phyloP scores from a whole-genome alignment of 257 asterid genomes.

The Schizonepeta tenuifolia region DNA sequence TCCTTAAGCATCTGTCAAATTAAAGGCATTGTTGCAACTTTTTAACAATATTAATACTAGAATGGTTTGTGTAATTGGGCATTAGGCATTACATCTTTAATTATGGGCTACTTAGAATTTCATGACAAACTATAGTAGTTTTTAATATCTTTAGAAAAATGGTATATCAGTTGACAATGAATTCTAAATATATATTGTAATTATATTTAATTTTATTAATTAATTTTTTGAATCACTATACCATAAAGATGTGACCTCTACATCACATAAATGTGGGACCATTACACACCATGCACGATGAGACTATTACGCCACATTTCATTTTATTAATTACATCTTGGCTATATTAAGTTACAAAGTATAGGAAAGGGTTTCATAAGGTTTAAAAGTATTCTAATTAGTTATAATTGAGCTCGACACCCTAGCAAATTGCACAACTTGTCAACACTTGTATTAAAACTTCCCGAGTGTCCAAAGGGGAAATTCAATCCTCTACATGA shows the following conservation, averaged over 20 bases:
- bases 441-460: neutral
- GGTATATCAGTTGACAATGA: neutral
- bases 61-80: neutral
- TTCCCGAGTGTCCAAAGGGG: neutral
- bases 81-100: neutral
- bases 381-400: neutral
- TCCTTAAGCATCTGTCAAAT: neutral
- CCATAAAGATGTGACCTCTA: no score
- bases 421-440: conserved; percentile 8
- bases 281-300: no score
- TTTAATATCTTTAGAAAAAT: conserved; percentile 1
- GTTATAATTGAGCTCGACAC: neutral
- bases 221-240: no score
- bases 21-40: neutral
- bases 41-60: neutral
- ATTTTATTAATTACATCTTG: neutral
- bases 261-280: no score
- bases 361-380: neutral
- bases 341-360: neutral
- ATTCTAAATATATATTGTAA: no score
- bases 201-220: no score
- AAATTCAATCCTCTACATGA: no score
- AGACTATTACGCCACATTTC: no score
- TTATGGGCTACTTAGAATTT: conserved; percentile 11
- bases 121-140: conserved; percentile 14